Evolutionary conservation across 805 yeast species (phyloP).

Genomic region (Ogataea trehaloabstinens): DNA sequence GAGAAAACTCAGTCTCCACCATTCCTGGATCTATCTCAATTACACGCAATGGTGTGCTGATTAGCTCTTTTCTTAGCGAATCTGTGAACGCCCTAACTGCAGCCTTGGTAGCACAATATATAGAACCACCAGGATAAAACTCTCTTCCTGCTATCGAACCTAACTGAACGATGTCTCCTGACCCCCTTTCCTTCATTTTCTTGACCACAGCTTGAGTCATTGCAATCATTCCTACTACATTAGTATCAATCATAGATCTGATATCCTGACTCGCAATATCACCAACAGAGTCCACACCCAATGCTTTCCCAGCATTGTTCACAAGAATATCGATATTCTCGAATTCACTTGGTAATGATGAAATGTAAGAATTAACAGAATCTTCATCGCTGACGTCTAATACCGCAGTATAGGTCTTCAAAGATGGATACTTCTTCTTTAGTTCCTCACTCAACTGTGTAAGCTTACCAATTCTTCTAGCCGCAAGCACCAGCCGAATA

Average conservation of each 20-base stretch:
- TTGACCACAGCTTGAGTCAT: constrained; percentile 45
- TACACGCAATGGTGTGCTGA: constrained; percentile 57
- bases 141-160: constrained; percentile 74
- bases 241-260: constrained; percentile 43
- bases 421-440: constrained; percentile 42
- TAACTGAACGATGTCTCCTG: constrained; percentile 59
- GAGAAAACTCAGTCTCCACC: constrained; percentile 66
- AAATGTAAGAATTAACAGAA: constrained; percentile 51
- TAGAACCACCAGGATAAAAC: constrained; percentile 69
- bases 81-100: constrained; percentile 55
- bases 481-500: constrained; percentile 68
- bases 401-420: constrained; percentile 43
- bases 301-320: constrained; percentile 57
- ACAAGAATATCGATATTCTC: constrained; percentile 57
- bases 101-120: constrained; percentile 69
- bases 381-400: constrained; percentile 60
- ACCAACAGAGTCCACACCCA: constrained; percentile 45
- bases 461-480: constrained; percentile 70
- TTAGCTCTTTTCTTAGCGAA: constrained; percentile 14
- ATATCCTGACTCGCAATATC: constrained; percentile 38
- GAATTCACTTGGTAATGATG: constrained; percentile 52
- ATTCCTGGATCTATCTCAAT: constrained; percentile 69
- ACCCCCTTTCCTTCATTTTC: constrained; percentile 38
- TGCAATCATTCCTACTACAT: constrained; percentile 45
- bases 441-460: constrained; percentile 48